Evolutionary conservation across 164 flowering plant genomes (phyloP), one percentile per base, ranked within the genome.

Genomic region (Hamamelis virginiana): DNA sequence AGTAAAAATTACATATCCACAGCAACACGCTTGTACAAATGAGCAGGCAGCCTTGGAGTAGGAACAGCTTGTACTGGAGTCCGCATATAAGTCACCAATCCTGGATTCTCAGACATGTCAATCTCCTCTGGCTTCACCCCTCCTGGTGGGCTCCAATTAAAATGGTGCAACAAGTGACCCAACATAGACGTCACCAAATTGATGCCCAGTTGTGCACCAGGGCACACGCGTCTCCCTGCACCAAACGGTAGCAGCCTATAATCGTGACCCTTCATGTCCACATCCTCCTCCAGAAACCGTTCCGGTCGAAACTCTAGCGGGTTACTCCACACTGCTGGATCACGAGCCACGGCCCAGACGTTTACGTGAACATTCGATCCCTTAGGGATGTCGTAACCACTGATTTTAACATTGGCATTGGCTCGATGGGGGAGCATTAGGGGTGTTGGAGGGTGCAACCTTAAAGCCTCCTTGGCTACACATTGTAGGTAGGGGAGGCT

Each of bases 301-400:
- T 81, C 84, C 1, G 85, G 85, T 9, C 83, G 69, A 65, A 80
- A 82, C 75, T 77, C 85, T 0, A 60, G 10, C 1, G 85, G 85
- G 69, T 77, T 43, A 44, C 69, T 71, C 85, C 85, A 82, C 16
- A 74, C 72, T 0, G 78, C 66, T 1, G 85, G 85, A 51, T 82
- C 85, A 18, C 83, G 77, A 23, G 81, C 83, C 5, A 82, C 59
- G 12, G 83, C 85, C 85, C 85, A 82, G 0, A 82, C 85, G 51
- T 82, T 82, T 5, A 82, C 83, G n/a, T 77, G 75, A 21, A 82
- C 78, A 23, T 67, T 80, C 11, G 85, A 73, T 27, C 83, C 83
- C 59, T 82, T 82, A 0, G 85, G 85, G 43, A 82, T 74, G 80
- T 82, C 83, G 21, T 77, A 82, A 52, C 85, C 83, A 5, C 83